Conservation (phyloP, 768 basidiomycete species). For the Lentinula sp. region DNA sequence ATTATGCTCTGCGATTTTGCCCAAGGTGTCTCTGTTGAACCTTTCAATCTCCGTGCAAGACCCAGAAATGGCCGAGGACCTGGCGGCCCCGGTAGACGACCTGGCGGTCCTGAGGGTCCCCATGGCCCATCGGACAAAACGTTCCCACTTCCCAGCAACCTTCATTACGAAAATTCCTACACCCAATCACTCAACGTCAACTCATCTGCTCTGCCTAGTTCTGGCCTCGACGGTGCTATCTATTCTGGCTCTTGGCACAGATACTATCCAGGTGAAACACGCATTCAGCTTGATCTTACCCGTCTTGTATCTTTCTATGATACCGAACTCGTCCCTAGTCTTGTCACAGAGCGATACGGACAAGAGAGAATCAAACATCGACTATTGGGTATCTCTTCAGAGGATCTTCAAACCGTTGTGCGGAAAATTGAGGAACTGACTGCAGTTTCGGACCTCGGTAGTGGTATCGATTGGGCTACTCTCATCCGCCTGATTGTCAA, state of each 20-base stretch:
- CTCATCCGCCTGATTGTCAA: conserved; percentile 30
- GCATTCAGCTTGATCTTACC: conserved; percentile 35
- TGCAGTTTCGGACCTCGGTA: conserved; percentile 6
- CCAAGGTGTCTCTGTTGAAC: conserved; percentile 28
- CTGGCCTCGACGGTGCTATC: conserved; percentile 14
- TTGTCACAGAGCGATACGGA: conserved; percentile 22
- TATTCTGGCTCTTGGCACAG: conserved; percentile 35
- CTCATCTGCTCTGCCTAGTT: neutral
- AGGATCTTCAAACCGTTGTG: conserved; percentile 20
- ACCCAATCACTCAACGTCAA: neutral
- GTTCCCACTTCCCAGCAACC: neutral
- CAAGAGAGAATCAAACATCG: conserved; percentile 30
- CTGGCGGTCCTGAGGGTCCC: conserved; percentile 4
- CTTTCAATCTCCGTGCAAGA: conserved; percentile 23
- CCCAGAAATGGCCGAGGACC: neutral
- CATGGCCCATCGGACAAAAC: neutral
- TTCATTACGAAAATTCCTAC: neutral
- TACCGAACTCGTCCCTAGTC: conserved; percentile 25
- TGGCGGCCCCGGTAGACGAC: conserved; percentile 3
- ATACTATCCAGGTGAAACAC: conserved; percentile 35
- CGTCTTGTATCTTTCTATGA: conserved; percentile 40
- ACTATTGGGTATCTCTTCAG: conserved; percentile 21
- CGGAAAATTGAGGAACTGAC: conserved; percentile 22
- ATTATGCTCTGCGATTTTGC: conserved; percentile 43
- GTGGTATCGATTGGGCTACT: conserved; percentile 36